Percentiles rank a stretch among this genome's conserved stretches.
Conservation (phyloP, 73 alveolate genomes). For the Breviolum minutum region DNA sequence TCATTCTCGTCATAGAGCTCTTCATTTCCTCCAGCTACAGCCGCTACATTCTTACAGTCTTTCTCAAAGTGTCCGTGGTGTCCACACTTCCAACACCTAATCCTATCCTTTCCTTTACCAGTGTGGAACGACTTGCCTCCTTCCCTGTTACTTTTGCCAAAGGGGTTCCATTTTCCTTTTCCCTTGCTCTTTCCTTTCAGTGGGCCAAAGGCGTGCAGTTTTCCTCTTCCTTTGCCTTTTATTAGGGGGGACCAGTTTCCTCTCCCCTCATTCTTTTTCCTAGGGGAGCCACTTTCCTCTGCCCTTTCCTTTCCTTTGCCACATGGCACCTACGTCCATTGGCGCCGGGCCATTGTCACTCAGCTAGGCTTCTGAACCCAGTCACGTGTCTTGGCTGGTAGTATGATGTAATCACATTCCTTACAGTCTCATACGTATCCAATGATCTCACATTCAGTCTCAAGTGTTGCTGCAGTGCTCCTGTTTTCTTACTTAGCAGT, state of each 20-base stretch:
- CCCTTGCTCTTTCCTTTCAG: background rate
- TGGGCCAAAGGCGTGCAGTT: background rate
- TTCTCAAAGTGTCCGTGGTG: too few species aligned
- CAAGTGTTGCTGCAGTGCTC: slow-evolving; percentile 22
- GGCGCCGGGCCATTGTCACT: background rate
- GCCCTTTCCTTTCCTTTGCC: background rate
- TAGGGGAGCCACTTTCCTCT: too few species aligned
- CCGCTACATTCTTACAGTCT: too few species aligned
- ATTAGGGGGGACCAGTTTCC: background rate
- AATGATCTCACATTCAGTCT: slow-evolving; percentile 16
- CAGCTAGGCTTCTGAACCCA: background rate
- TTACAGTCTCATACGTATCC: slow-evolving; percentile 2
- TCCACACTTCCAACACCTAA: too few species aligned
- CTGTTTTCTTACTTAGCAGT: background rate
- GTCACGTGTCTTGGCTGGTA: background rate
- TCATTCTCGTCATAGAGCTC: too few species aligned
- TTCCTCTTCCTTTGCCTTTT: slow-evolving; percentile 4
- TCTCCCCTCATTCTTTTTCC: background rate
- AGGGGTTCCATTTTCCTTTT: background rate
- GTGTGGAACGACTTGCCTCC: too few species aligned
- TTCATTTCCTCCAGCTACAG: too few species aligned
- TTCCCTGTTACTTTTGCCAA: too few species aligned
- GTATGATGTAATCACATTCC: background rate
- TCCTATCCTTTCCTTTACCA: too few species aligned
- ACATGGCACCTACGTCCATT: slow-evolving; percentile 10